phyloP scores from a whole-genome alignment of 2,329 filamentous ascomycete genomes.

The Laburnicola sp. region DNA sequence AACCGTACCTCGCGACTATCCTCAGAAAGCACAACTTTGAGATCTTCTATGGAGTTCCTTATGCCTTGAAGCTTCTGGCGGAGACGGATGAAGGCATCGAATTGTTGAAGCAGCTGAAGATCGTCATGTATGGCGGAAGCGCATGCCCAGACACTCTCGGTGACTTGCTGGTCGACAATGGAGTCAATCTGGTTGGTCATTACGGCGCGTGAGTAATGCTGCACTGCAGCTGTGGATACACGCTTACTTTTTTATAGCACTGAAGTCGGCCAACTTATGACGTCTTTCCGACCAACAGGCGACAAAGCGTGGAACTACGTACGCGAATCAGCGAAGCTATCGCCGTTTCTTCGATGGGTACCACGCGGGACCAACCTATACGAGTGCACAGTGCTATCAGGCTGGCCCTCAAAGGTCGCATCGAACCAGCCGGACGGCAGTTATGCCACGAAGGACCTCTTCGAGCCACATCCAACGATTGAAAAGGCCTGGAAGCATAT shows the following conservation, averaged over 20 bases:
- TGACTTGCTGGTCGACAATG: conserved; percentile 55
- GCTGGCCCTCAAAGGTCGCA: conserved; percentile 42
- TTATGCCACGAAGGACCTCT: conserved; percentile 48
- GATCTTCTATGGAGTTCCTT: conserved; percentile 66
- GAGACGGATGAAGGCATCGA: conserved; percentile 61
- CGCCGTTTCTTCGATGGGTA: conserved; percentile 49
- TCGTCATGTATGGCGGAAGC: conserved; percentile 62
- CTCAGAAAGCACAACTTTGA: conserved; percentile 46
- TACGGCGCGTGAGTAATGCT: conserved; percentile 57
- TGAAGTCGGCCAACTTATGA: conserved; percentile 67
- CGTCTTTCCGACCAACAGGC: conserved; percentile 56
- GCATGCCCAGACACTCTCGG: conserved; percentile 63
- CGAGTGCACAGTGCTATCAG: conserved; percentile 44
- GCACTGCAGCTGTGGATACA: neutral
- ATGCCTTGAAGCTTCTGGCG: conserved; percentile 64
- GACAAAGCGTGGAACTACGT: conserved; percentile 67
- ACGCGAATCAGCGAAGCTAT: conserved; percentile 46
- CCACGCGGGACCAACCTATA: conserved; percentile 45
- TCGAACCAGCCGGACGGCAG: conserved; percentile 25
- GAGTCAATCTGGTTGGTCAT: conserved; percentile 60
- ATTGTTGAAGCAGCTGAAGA: conserved; percentile 52
- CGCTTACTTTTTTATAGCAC: conserved; percentile 48
- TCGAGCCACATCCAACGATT: conserved; percentile 50
- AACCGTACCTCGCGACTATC: conserved; percentile 20
- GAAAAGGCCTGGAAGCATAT: conserved; percentile 52